phyloP scores from a whole-genome alignment of 495 filamentous ascomycete genomes.

The Articulospora tetracladia region DNA sequence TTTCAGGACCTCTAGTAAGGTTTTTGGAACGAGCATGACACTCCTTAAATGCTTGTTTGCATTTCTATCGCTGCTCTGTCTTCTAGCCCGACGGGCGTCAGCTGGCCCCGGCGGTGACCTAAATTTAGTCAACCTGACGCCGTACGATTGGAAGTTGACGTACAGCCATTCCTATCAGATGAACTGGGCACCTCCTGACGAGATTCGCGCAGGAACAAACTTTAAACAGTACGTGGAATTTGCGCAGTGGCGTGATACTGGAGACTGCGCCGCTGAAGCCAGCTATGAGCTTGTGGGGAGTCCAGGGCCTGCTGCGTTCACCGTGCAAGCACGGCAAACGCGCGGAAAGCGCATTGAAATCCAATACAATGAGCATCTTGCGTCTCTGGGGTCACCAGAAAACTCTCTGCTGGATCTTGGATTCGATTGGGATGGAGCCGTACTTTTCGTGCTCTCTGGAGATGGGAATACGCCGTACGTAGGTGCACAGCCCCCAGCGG shows the following conservation, averaged over 20 bases:
- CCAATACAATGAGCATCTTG: conserved; percentile 26
- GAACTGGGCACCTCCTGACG: conserved; percentile 18
- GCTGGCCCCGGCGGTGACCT: conserved; percentile 24
- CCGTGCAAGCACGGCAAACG: conserved; percentile 20
- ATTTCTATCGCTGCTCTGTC: not conserved
- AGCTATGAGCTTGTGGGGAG: conserved; percentile 27
- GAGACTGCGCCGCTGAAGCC: conserved; percentile 29
- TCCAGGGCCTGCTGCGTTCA: conserved; percentile 9
- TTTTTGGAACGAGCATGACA: too few relatives aligned
- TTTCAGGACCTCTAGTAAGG: too few relatives aligned
- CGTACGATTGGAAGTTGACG: conserved; percentile 28
- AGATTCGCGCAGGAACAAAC: conserved; percentile 21
- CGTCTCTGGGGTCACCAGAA: conserved; percentile 24
- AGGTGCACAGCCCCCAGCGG: conserved; percentile 14
- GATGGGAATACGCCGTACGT: conserved; percentile 12
- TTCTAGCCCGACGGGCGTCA: not conserved
- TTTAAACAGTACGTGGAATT: conserved; percentile 26
- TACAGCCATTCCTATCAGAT: conserved; percentile 29
- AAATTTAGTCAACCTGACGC: conserved; percentile 30
- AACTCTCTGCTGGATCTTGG: conserved; percentile 28
- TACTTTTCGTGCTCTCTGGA: conserved; percentile 27
- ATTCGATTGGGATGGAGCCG: conserved; percentile 23
- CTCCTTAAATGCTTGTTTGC: not conserved
- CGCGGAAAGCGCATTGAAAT: conserved; percentile 21
- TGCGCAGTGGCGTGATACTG: conserved; percentile 12